phyloP scores from a whole-genome alignment of 805 yeast species.

The Myxozyma sirexii region DNA sequence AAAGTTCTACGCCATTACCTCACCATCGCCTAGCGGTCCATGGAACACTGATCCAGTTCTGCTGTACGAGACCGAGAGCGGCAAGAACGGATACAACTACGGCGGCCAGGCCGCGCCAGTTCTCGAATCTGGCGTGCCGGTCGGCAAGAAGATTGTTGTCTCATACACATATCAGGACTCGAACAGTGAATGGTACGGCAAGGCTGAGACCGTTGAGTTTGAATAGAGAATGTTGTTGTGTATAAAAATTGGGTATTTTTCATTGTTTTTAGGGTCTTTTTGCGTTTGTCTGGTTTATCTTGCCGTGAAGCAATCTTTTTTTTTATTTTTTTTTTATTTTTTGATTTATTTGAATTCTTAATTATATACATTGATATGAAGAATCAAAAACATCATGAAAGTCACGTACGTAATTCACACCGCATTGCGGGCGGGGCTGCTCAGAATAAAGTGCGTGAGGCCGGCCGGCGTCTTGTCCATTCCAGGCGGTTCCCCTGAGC shows the following conservation, averaged over 20 bases:
- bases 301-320: too few relatives aligned
- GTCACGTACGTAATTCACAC: too few relatives aligned
- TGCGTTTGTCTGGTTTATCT: background rate
- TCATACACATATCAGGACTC: constrained; percentile 28
- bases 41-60: constrained; percentile 15
- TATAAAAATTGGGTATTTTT: background rate
- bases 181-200: constrained; percentile 21
- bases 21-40: constrained; percentile 28
- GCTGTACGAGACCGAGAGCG: constrained; percentile 16
- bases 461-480: too few relatives aligned
- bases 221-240: constrained; percentile 6
- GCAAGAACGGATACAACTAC: constrained; percentile 29
- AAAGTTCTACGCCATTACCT: constrained; percentile 14
- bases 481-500: too few relatives aligned
- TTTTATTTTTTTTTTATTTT: too few relatives aligned
- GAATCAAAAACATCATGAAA: too few relatives aligned
- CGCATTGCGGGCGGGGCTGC: too few relatives aligned
- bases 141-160: constrained; percentile 23
- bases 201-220: constrained; percentile 22
- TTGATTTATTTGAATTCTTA: too few relatives aligned
- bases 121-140: background rate
- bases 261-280: background rate
- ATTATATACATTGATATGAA: too few relatives aligned
- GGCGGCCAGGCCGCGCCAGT: constrained; percentile 29
- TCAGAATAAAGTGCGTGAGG: too few relatives aligned